A percentile compares a stretch with the other conserved stretches of the same genome.
phyloP scores from a whole-genome alignment of 345 rosid genomes.

The Mangifera indica region DNA sequence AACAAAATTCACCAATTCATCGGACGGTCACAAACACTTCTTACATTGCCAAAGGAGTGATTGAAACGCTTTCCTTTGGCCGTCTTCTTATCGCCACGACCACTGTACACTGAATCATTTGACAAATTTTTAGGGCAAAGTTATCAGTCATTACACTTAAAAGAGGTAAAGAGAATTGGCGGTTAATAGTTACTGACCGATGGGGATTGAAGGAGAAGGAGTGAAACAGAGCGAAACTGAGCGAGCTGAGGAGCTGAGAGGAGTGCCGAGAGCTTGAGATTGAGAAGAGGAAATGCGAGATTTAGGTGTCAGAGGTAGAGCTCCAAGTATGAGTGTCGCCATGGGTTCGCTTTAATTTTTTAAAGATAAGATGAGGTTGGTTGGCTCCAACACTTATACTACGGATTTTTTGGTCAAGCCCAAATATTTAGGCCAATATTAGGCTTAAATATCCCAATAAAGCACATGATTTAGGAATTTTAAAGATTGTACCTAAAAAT shows the following conservation, averaged over 20 bases:
- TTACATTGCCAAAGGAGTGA: slow-evolving; percentile 91
- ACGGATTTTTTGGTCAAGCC: neutral
- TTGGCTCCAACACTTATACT: neutral
- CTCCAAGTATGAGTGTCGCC: slow-evolving; percentile 57
- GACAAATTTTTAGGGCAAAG: neutral
- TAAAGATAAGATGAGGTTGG: slow-evolving; percentile 14
- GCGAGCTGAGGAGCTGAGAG: slow-evolving; percentile 32
- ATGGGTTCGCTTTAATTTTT: slow-evolving; percentile 23
- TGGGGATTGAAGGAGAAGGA: slow-evolving; percentile 30
- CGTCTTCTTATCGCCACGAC: slow-evolving; percentile 88
- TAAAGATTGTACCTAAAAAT: too few species aligned
- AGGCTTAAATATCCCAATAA: neutral
- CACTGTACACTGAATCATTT: slow-evolving; percentile 55
- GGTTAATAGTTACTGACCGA: slow-evolving; percentile 26
- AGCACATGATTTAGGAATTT: too few species aligned
- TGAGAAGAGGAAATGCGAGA: slow-evolving; percentile 48
- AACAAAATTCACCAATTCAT: neutral
- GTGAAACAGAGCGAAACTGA: slow-evolving; percentile 35
- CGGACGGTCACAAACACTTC: slow-evolving; percentile 27
- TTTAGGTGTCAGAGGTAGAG: slow-evolving; percentile 36
- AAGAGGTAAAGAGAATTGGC: neutral
- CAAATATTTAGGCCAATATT: neutral
- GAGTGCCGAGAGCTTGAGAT: slow-evolving; percentile 42
- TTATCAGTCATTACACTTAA: neutral
- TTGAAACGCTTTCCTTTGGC: slow-evolving; percentile 87